phyloP scores from a whole-genome alignment of 192 early-diverging fungal genomes.

The Backusella psychrophila region DNA sequence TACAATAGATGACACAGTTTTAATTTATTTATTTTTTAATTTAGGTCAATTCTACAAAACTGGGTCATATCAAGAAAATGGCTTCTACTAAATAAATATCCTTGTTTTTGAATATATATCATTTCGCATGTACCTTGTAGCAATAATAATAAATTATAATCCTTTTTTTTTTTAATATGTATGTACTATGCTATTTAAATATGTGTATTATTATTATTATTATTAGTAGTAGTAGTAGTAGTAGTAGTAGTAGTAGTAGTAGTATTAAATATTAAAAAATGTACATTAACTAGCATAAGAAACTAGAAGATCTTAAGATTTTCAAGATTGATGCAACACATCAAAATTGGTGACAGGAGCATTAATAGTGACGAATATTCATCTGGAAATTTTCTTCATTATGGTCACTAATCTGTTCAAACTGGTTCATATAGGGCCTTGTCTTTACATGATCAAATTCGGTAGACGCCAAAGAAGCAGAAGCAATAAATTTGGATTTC shows the following conservation, averaged over 20 bases:
- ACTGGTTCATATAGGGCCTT: neutral
- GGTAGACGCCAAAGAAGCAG: neutral
- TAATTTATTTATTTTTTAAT: neutral
- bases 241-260: too few relatives aligned
- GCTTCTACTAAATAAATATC: neutral
- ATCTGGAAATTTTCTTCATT: neutral
- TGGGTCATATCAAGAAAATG: neutral
- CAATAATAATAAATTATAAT: too few relatives aligned
- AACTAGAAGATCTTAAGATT: neutral
- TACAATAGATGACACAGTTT: too few relatives aligned
- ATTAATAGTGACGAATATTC: neutral
- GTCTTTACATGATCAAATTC: neutral
- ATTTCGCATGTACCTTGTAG: too few relatives aligned
- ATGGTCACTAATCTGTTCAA: neutral
- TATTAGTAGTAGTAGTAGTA: neutral
- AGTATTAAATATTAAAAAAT: too few relatives aligned
- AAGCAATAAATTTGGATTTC: neutral
- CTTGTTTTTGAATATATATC: neutral
- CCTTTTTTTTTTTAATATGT: too few relatives aligned
- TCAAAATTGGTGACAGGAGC: neutral
- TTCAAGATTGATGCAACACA: neutral
- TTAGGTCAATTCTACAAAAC: constrained; percentile 10
- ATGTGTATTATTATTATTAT: neutral
- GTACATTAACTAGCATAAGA: neutral
- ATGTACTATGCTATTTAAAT: too few relatives aligned